Base-by-base conservation (phyloP, 768 basidiomycete genomes). In the Collybia sp. region DNA sequence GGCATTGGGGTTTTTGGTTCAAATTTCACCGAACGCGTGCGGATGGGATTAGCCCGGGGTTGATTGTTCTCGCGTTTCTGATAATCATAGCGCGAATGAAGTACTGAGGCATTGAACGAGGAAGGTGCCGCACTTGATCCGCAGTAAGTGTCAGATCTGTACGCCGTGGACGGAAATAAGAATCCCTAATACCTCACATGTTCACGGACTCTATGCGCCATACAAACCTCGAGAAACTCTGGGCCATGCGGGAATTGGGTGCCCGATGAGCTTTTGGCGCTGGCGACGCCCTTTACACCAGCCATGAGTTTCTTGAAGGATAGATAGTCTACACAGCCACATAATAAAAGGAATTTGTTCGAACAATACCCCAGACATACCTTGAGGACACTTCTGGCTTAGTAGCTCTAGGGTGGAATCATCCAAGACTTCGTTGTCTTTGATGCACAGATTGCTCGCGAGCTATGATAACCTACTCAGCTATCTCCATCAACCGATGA, bases 321-420 rank as follows among this genome's bases (percentile, higher is more conserved):
- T 15, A 61, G 49, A 42, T 66, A 69, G 50, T 74, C 73, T 69
- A 40, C 18, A 13, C 31, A 6, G 16, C 34, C 13, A 16, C 39
- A 9, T 43, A 18, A 35, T 19, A 44, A 32, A 4, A 13, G 20
- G 31, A n/a, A n/a, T 19, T 30, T 6, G 33, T 41, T 46, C 1
- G 37, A 17, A 18, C 6, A 18, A 42, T 18, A 12, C 37, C 5
- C n/a, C 17, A n/a, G 9, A 39, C 49, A 37, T 45, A 73, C 77
- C 77, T 55, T 58, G 52, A 1, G 77, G 77, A 43, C 69, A 64
- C 10, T 60, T 62, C 5, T 55, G 50, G 46, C 72, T 72, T 6
- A 77, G 47, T 17, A 54, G 54, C 52, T 69, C 55, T 34, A 78
- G 45, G 11, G 58, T 58, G 30, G 60, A 60, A 47, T 72, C 66